Base-by-base conservation (phyloP, 164 flowering plant species). In the Aristolochia contorta region DNA sequence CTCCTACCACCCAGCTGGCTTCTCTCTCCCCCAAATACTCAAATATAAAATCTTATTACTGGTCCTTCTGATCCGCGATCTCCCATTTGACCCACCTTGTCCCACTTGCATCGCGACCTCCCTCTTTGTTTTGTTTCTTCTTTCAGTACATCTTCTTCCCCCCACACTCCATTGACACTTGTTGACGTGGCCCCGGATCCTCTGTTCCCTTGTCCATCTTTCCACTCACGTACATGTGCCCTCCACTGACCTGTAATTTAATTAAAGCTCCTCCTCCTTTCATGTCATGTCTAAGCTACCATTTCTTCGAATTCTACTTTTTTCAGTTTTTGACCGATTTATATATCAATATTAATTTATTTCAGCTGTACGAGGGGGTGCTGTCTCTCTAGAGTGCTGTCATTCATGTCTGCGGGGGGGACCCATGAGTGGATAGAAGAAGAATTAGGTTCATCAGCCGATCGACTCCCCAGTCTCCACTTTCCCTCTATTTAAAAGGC, bases 401-500 rank as follows among this genome's bases (percentile, higher is more conserved):
- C n/a, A n/a, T n/a, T n/a, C 30, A 2, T 27, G 30, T 27, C 30
- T 27, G 30, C 19, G n/a, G n/a, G 2, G 12, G 43, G 43, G 43
- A 37, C 43, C 30, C 24, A 21, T 43, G 10, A 20, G 49, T 18
- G 15, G 41, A 37, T 43, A 12, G 19, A 47, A 6, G 5, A 27
- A 16, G 53, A 47, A 59, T 59, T 47, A 47, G 62, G 62, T 59
- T 49, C 61, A 59, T 51, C 46, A 45, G 61, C 24, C 51, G n/a
- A n/a, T n/a, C n/a, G n/a, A 27, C 30, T 27, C 30, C 3, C 5
- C 3, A 27, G 30, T 25, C 16, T 37, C 43, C 43, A 37, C 21
- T 16, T 33, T 5, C 19, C 8, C 5, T 4, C 52, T 52, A 8
- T 47, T 47, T 14, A 33, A 47, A n/a, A 24, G 53, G 18, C 12